These are phyloP conservation scores for Colletotrichum nymphaeae DNA, from an alignment of 2,329 filamentous ascomycete species.

Conservation along the genomic window DNA sequence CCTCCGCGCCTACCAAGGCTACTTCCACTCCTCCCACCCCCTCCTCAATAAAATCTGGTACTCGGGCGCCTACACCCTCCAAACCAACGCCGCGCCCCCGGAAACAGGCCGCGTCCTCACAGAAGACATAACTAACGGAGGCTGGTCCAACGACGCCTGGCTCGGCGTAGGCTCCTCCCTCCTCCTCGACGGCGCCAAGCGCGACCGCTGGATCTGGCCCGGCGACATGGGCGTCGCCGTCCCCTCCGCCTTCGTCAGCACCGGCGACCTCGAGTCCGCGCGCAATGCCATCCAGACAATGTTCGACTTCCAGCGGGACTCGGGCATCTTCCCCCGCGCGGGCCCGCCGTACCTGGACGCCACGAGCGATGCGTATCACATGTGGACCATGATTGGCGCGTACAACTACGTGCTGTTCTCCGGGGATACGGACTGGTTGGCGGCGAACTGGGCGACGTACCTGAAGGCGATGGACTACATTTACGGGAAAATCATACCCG, in stretches of 20 bases:
- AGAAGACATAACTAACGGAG: constrained; percentile 30
- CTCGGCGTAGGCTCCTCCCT: constrained; percentile 46
- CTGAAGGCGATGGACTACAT: constrained; percentile 44
- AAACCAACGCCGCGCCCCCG: constrained; percentile 44
- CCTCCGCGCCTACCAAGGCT: constrained; percentile 64
- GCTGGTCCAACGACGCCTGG: constrained; percentile 47
- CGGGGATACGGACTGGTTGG: constrained; percentile 33
- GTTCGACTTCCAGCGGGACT: constrained; percentile 55
- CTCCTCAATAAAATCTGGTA: constrained; percentile 67
- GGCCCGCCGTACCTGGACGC: constrained; percentile 54
- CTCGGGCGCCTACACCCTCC: constrained; percentile 58
- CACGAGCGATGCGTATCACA: constrained; percentile 47
- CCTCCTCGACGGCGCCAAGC: constrained; percentile 66
- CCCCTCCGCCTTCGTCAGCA: constrained; percentile 65
- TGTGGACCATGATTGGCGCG: constrained; percentile 62
- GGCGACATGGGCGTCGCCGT: constrained; percentile 70
- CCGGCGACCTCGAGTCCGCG: constrained; percentile 62
- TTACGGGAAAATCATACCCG: constrained; percentile 39
- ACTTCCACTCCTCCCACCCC: constrained; percentile 61
- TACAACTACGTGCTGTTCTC: constrained; percentile 67
- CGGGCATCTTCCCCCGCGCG: constrained; percentile 62
- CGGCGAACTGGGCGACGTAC: constrained; percentile 45
- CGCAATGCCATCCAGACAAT: constrained; percentile 61
- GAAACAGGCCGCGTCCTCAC: constrained; percentile 38
- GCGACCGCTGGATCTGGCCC: constrained; percentile 70